phyloP scores from a whole-genome alignment of 2,329 filamentous ascomycete species.

The Metarhizium sp. region DNA sequence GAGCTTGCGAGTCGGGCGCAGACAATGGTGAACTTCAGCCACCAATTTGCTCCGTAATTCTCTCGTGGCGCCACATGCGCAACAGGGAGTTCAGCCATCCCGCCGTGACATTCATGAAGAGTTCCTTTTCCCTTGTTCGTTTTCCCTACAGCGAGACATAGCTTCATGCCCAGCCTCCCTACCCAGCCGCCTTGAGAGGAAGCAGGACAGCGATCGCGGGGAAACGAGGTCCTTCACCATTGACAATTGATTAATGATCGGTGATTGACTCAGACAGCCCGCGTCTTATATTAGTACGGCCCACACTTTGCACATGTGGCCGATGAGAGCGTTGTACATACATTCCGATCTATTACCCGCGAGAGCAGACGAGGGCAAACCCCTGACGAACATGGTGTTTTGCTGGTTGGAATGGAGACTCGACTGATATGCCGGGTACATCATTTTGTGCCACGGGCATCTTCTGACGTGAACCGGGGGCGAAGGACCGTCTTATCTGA shows the following conservation, averaged over 20 bases:
- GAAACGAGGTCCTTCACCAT: background rate
- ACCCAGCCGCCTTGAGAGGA: background rate
- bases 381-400: background rate
- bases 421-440: background rate
- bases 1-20: too few species aligned
- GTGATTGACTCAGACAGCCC: background rate
- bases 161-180: background rate
- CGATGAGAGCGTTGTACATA: background rate
- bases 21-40: background rate
- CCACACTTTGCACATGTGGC: background rate
- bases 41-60: background rate
- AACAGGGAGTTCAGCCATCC: too few species aligned
- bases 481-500: background rate
- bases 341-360: background rate
- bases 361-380: background rate
- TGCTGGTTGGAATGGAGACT: background rate
- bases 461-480: background rate
- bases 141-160: background rate
- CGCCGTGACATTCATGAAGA: too few species aligned
- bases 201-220: background rate
- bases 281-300: background rate
- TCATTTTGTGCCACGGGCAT: background rate
- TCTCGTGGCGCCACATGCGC: background rate
- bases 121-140: background rate
- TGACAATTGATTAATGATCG: background rate